phyloP scores from a whole-genome alignment of 495 filamentous ascomycete genomes.

The Penicillium cinerascens region DNA sequence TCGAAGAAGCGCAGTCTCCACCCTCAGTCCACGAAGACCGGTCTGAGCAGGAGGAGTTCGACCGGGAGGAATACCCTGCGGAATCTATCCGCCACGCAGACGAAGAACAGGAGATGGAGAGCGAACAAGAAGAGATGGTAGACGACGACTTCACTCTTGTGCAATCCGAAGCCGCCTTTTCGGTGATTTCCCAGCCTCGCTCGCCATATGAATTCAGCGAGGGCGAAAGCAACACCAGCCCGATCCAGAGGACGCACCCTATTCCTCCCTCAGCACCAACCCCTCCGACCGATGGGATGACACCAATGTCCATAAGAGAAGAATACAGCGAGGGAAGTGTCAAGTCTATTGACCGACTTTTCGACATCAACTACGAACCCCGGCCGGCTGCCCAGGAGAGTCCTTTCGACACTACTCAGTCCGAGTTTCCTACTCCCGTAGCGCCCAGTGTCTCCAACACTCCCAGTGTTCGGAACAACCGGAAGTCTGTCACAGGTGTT shows the following conservation, averaged over 20 bases:
- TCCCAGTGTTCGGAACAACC: constrained; percentile 16
- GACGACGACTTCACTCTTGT: constrained; percentile 21
- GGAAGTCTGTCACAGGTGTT: constrained; percentile 23
- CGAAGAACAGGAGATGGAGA: constrained; percentile 17
- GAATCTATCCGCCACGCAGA: background rate
- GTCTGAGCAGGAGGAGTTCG: constrained; percentile 5
- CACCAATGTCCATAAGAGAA: constrained; percentile 12
- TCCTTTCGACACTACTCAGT: constrained; percentile 8
- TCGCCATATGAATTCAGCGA: constrained; percentile 20
- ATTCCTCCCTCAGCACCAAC: constrained; percentile 17
- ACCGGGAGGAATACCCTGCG: background rate
- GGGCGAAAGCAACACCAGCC: constrained; percentile 8
- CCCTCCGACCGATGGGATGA: constrained; percentile 8
- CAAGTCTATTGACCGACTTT: constrained; percentile 1
- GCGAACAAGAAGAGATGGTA: constrained; percentile 13
- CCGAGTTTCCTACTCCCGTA: constrained; percentile 20
- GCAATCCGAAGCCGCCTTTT: constrained; percentile 5
- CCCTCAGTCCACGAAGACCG: background rate
- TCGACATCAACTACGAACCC: constrained; percentile 8
- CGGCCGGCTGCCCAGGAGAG: constrained; percentile 11
- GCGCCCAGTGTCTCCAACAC: constrained; percentile 22
- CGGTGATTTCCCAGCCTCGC: background rate
- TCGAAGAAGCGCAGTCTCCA: constrained; percentile 1
- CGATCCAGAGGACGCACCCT: constrained; percentile 1
- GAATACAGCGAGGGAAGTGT: constrained; percentile 21